phyloP scores from a whole-genome alignment of 257 asterid species.

The Fraxinus anomala region DNA sequence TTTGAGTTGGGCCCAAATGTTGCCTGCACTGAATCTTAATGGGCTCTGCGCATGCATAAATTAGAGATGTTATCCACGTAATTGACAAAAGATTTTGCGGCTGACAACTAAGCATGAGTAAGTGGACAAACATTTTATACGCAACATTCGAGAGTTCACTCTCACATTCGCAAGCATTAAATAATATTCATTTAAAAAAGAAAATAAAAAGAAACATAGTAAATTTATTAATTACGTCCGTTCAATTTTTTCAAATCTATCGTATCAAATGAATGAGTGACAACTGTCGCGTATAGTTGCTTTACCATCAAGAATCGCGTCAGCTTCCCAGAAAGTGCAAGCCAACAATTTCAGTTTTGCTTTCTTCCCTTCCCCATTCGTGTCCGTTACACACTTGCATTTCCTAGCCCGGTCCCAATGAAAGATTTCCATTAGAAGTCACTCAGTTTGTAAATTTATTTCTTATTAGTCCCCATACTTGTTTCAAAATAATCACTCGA shows the following conservation, averaged over 20 bases:
- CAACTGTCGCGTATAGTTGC: constrained; percentile 20
- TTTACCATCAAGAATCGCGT: constrained; percentile 39
- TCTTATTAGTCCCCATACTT: background rate
- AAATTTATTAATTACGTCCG: background rate
- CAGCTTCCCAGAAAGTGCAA: constrained; percentile 25
- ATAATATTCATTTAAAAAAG: background rate
- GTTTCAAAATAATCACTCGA: background rate
- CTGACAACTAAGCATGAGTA: too few species aligned
- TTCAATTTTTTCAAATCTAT: background rate
- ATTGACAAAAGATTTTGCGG: too few species aligned
- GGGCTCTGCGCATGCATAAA: too few species aligned
- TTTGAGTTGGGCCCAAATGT: too few species aligned
- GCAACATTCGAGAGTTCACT: background rate
- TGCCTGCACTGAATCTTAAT: too few species aligned
- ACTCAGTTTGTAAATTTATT: background rate
- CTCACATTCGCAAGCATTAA: background rate
- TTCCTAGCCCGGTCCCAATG: background rate
- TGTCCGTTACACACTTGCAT: constrained; percentile 17
- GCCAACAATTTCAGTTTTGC: constrained; percentile 32
- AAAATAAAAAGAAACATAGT: background rate
- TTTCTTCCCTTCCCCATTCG: constrained; percentile 11
- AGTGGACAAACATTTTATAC: too few species aligned
- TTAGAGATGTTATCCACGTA: too few species aligned
- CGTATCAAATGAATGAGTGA: background rate
- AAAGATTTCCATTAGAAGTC: background rate